Percentiles rank a stretch among this genome's conserved stretches.
phyloP scores from a whole-genome alignment of 2,329 filamentous ascomycete species.

The Fusarium napiforme region DNA sequence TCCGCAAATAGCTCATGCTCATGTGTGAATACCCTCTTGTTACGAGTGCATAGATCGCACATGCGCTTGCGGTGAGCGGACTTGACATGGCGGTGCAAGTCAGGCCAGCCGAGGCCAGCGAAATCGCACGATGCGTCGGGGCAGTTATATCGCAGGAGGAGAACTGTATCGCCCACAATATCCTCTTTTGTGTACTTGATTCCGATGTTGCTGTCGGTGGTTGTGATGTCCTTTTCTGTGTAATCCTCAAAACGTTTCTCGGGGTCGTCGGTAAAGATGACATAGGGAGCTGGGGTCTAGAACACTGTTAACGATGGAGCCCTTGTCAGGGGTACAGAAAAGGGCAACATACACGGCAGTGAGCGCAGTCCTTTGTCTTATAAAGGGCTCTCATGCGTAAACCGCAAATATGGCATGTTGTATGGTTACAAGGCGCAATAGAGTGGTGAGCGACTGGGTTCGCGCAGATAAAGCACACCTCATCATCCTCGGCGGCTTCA shows the following conservation, averaged over 20 bases:
- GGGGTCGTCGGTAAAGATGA: conserved; percentile 91
- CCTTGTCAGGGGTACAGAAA: not conserved
- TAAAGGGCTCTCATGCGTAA: conserved; percentile 92
- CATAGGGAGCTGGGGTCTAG: conserved; percentile 76
- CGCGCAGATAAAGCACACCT: conserved; percentile 98
- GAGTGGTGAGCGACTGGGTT: conserved; percentile 88
- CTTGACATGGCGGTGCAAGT: conserved; percentile 79
- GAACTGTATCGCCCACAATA: conserved; percentile 89
- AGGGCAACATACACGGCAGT: conserved; percentile 78
- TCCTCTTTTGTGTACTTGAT: conserved; percentile 90
- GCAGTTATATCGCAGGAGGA: conserved; percentile 94
- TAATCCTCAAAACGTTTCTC: conserved; percentile 90
- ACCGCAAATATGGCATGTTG: conserved; percentile 95
- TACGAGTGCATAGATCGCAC: conserved; percentile 89
- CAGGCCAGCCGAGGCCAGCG: conserved; percentile 75
- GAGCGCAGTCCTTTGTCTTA: conserved; percentile 96
- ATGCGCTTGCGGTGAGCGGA: conserved; percentile 85
- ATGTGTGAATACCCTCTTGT: conserved; percentile 99
- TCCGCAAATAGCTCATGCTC: conserved; percentile 93
- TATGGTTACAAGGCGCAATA: conserved; percentile 93
- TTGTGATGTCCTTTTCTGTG: conserved; percentile 75
- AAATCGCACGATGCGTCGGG: conserved; percentile 84
- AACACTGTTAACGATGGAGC: conserved; percentile 32
- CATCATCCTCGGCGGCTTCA: conserved; percentile 58
- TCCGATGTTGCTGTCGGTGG: conserved; percentile 84